Evolutionary conservation across 345 rosid species (phyloP), one percentile per base, ranked within the genome.

Genomic region (Populus tremula): DNA sequence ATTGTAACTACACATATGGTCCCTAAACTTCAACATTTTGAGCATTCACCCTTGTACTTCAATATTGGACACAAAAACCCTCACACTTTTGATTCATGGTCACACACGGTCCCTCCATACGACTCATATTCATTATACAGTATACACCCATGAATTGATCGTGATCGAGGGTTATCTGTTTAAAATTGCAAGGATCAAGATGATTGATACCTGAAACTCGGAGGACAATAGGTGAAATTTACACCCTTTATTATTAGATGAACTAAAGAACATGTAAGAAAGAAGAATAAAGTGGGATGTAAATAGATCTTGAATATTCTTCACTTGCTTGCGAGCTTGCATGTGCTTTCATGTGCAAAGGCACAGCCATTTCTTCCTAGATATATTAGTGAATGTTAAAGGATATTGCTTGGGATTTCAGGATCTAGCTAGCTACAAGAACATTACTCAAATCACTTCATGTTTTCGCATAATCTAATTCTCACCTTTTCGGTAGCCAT

Each of bases 281-380:
- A 4, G 54, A 5, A 6, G 56, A 20, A 50, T 6, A 50, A 50
- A 50, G 56, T 18, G 21, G n/a, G 7, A 18, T 50, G 56, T 1
- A 17, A 50, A 50, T 50, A 20, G 56, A 50, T 50, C 23, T 50
- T 4, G 18, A 50, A 18, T 16, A 50, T 50, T 54, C n/a, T 17
- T 53, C 8, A 20, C 45, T 61, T 29, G 38, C 53, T 62, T 16
- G 3, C 13, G 41, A 68, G 8, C 18, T 31, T 54, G 53, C 77
- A 66, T 76, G 71, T 43, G 71, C 47, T 17, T 76, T 9, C 71
- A 66, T 67, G 45, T 50, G 64, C 45, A 7, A 35, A 18, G 13
- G 29, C 21, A 21, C 45, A 54, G 23, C 56, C 31, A 47, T 39
- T 63, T 45, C n/a, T 66, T 62, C 59, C 50, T 47, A 47, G 36